Conservation (phyloP, 2,329 filamentous ascomycete species). For the Sarocladium strictum region DNA sequence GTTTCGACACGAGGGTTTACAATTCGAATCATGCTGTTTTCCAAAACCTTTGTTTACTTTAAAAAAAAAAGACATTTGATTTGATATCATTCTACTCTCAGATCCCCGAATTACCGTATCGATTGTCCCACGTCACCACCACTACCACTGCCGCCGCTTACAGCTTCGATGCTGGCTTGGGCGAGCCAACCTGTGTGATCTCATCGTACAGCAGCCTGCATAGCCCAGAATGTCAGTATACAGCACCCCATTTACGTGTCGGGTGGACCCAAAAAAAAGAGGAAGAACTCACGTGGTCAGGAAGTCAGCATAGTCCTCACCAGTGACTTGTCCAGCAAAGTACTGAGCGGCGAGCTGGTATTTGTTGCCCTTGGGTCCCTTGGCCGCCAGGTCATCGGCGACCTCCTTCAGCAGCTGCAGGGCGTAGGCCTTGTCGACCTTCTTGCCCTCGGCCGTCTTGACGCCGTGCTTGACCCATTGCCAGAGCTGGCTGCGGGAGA, state of each 20-base stretch:
- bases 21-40: too few relatives aligned
- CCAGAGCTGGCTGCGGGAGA: conserved; percentile 91
- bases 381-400: conserved; percentile 65
- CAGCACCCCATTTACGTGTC: background rate
- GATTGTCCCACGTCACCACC: background rate
- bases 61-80: background rate
- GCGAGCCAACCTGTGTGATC: conserved; percentile 67
- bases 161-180: conserved; percentile 57
- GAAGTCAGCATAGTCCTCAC: conserved; percentile 97
- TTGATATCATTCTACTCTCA: background rate
- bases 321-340: conserved; percentile 87
- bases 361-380: conserved; percentile 84
- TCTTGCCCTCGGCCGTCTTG: conserved; percentile 80
- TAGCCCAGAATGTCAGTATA: conserved; percentile 12
- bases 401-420: conserved; percentile 83
- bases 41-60: too few relatives aligned
- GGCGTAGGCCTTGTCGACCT: conserved; percentile 86
- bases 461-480: conserved; percentile 79
- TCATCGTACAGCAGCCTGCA: conserved; percentile 76
- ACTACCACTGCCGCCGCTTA: conserved; percentile 26
- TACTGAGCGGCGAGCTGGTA: conserved; percentile 86
- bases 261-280: too few relatives aligned
- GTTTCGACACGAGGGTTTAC: too few relatives aligned
- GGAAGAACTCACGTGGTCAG: conserved; percentile 64
- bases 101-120: background rate